Conservation (phyloP, 176 grass and related monocot species). For the Juncus inflexus region DNA sequence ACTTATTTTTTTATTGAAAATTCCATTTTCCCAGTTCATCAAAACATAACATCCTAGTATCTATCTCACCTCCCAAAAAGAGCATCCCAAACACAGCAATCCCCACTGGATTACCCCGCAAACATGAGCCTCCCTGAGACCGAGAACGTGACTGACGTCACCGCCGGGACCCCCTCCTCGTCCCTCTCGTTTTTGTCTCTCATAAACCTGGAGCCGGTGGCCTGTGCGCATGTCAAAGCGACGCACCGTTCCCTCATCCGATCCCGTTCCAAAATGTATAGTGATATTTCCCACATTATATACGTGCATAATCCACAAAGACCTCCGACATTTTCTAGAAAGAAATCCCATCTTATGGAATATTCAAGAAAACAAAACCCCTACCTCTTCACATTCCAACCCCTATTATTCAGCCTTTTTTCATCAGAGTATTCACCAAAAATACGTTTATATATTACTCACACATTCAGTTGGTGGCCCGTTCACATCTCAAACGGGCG, state of each 20-base stretch:
- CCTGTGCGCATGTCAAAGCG: conserved; percentile 98
- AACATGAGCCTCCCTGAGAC: conserved; percentile 97
- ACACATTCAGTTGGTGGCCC: conserved; percentile 95
- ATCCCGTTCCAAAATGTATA: conserved; percentile 42
- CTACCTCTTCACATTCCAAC: too few relatives aligned
- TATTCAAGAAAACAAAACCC: too few relatives aligned
- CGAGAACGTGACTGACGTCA: conserved; percentile 92
- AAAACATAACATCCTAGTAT: too few relatives aligned
- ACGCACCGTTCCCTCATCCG: conserved; percentile 89
- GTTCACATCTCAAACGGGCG: conserved; percentile 96
- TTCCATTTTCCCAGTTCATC: too few relatives aligned
- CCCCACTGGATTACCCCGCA: conserved; percentile 94
- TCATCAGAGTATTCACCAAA: too few relatives aligned
- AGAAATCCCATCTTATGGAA: too few relatives aligned
- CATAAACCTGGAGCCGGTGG: conserved; percentile 94
- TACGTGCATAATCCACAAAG: too few relatives aligned
- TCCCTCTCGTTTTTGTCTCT: conserved; percentile 48
- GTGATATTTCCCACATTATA: too few relatives aligned
- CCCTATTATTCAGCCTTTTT: too few relatives aligned
- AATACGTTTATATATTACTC: conserved; percentile 45
- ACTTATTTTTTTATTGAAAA: too few relatives aligned
- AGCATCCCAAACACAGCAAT: conserved; percentile 99
- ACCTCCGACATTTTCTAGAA: too few relatives aligned
- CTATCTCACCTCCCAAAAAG: too few relatives aligned
- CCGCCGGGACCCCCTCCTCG: conserved; percentile 59